Conservation (phyloP, 192 early-diverging fungal genomes). For the Coemansia sp. region DNA sequence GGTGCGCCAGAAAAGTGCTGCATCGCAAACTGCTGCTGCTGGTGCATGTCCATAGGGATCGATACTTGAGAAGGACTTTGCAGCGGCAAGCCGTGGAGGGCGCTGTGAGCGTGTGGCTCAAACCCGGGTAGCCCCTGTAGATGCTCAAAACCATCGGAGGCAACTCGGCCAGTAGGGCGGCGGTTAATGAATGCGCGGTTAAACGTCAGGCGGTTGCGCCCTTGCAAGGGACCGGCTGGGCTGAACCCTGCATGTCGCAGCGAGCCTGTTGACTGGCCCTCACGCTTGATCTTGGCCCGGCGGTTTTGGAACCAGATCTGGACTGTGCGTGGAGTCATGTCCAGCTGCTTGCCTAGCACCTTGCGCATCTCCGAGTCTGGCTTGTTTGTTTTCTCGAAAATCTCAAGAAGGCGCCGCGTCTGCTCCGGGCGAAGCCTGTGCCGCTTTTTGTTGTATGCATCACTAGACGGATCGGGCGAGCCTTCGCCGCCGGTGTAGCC, state of each 20-base stretch:
- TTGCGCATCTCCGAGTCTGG: slow-evolving; percentile 64
- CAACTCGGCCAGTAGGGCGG: slow-evolving; percentile 31
- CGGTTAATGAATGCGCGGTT: slow-evolving; percentile 33
- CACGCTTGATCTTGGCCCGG: slow-evolving; percentile 80
- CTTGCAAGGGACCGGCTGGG: slow-evolving; percentile 1
- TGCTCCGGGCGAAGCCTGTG: slow-evolving; percentile 68
- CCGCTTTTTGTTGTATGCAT: slow-evolving; percentile 57
- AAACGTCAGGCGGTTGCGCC: slow-evolving; percentile 39
- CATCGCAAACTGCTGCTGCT: slow-evolving; percentile 14
- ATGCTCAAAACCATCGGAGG: slow-evolving; percentile 34
- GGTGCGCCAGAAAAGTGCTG: slow-evolving; percentile 2
- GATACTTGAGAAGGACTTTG: slow-evolving; percentile 49
- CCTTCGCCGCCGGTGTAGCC: slow-evolving; percentile 1
- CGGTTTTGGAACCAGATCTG: slow-evolving; percentile 92
- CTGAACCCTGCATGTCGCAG: slow-evolving; percentile 13
- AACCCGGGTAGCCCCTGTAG: slow-evolving; percentile 24
- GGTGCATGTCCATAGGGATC: slow-evolving; percentile 21
- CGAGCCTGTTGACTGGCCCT: slow-evolving; percentile 34
- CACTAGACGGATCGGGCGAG: slow-evolving; percentile 23
- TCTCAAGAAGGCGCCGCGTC: slow-evolving; percentile 58
- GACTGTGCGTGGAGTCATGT: slow-evolving; percentile 68
- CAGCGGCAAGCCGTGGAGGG: slow-evolving; percentile 27
- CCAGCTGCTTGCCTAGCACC: slow-evolving; percentile 60
- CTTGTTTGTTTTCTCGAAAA: slow-evolving; percentile 62
- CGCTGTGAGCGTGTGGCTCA: slow-evolving; percentile 22